phyloP scores from a whole-genome alignment of 345 rosid species.

The Dipteronia dyeriana region DNA sequence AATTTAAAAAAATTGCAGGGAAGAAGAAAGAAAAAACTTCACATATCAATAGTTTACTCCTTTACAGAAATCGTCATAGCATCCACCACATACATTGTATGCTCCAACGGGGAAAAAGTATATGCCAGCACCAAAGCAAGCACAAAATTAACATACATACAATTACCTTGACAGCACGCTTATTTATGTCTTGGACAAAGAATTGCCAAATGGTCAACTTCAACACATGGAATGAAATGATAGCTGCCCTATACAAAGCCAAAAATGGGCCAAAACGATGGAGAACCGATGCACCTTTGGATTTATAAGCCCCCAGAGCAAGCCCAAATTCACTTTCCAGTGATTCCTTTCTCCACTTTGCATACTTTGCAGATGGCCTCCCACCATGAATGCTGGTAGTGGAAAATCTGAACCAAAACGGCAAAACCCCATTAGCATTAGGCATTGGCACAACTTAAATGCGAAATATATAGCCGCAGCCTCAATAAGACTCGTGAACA shows the following conservation, averaged over 20 bases:
- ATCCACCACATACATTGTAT: neutral
- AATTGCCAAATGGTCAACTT: constrained; percentile 75
- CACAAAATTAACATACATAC: neutral
- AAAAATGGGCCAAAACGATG: constrained; percentile 81
- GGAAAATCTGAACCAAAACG: constrained; percentile 52
- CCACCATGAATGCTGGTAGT: constrained; percentile 80
- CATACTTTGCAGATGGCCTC: constrained; percentile 80
- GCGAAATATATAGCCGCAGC: neutral
- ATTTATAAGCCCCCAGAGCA: constrained; percentile 65
- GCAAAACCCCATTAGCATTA: constrained; percentile 7
- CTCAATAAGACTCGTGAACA: constrained; percentile 29
- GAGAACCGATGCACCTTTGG: constrained; percentile 57
- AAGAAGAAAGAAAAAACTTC: neutral
- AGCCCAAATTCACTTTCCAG: constrained; percentile 86
- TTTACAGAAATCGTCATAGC: constrained; percentile 9
- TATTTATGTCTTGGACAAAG: constrained; percentile 64
- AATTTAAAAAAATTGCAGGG: neutral
- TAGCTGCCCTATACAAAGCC: constrained; percentile 87
- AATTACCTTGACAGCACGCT: constrained; percentile 74
- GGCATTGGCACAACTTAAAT: neutral
- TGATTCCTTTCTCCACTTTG: constrained; percentile 92
- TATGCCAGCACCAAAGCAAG: neutral
- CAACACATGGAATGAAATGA: constrained; percentile 75
- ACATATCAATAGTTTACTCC: neutral
- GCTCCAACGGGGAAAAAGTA: neutral